Evolutionary conservation across 768 basidiomycete species (phyloP).

Genomic region (Boletus pseudo-olivaceus): DNA sequence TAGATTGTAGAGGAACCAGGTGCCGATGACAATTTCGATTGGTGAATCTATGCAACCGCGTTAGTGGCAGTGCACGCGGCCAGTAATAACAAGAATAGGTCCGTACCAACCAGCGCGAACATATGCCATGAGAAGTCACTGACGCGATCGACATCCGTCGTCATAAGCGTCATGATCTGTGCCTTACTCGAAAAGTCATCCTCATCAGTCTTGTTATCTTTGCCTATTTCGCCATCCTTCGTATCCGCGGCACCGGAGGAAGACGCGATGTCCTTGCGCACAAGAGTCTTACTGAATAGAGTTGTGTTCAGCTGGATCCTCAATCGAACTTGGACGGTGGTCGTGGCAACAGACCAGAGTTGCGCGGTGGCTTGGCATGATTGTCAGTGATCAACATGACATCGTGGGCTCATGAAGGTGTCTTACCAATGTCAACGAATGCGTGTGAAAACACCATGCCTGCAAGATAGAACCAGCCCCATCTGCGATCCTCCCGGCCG

Average conservation of each 20-base stretch:
- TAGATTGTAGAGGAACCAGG: slow-evolving; percentile 70
- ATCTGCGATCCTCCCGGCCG: slow-evolving; percentile 49
- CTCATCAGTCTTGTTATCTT: slow-evolving; percentile 32
- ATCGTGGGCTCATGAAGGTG: neutral
- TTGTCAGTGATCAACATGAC: slow-evolving; percentile 5
- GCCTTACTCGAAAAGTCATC: slow-evolving; percentile 64
- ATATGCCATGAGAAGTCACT: slow-evolving; percentile 81
- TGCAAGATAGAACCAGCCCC: slow-evolving; percentile 73
- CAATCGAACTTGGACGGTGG: slow-evolving; percentile 65
- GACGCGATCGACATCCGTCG: slow-evolving; percentile 88
- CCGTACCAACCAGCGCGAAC: slow-evolving; percentile 67
- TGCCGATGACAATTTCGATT: slow-evolving; percentile 73
- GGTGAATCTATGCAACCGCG: slow-evolving; percentile 53
- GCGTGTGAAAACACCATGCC: slow-evolving; percentile 48
- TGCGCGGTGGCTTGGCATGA: slow-evolving; percentile 55
- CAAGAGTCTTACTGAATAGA: slow-evolving; percentile 80
- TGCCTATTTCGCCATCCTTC: slow-evolving; percentile 17
- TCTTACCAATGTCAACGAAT: slow-evolving; percentile 41
- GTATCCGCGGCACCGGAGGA: slow-evolving; percentile 38
- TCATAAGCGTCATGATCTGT: slow-evolving; percentile 94
- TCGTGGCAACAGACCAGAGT: slow-evolving; percentile 67
- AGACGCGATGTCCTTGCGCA: slow-evolving; percentile 80
- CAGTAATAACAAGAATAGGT: neutral
- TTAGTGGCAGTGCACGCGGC: neutral
- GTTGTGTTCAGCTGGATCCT: slow-evolving; percentile 79